A percentile compares a stretch with the other conserved stretches of the same genome.
Evolutionary conservation across 495 filamentous ascomycete genomes (phyloP).

Genomic region (Tuber borchii): DNA sequence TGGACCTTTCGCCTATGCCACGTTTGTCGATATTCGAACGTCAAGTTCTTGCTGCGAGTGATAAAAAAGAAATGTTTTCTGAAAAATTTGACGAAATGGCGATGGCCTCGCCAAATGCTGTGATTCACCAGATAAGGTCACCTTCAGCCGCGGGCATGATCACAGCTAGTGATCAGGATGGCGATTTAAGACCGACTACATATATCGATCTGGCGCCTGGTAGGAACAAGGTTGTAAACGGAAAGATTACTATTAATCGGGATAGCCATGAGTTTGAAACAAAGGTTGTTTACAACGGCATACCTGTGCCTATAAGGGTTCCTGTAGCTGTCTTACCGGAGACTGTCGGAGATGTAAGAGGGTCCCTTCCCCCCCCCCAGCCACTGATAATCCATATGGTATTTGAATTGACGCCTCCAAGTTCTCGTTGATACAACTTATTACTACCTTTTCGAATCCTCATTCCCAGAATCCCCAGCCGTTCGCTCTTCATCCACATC

Average conservation of each 20-base stretch:
- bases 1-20: slow-evolving; percentile 95
- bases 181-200: slow-evolving; percentile 30
- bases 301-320: slow-evolving; percentile 92
- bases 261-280: slow-evolving; percentile 98
- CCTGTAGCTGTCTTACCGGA: slow-evolving; percentile 88
- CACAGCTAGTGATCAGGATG: slow-evolving; percentile 27
- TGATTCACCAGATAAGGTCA: slow-evolving; percentile 48
- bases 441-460: slow-evolving; percentile 79
- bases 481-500: slow-evolving; percentile 80
- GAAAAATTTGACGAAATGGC: slow-evolving; percentile 93
- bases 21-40: slow-evolving; percentile 75
- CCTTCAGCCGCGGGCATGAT: slow-evolving; percentile 32
- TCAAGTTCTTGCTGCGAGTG: slow-evolving; percentile 78
- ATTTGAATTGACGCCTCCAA: slow-evolving; percentile 23
- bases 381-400: slow-evolving; percentile 1
- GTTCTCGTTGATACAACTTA: slow-evolving; percentile 94
- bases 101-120: slow-evolving; percentile 45
- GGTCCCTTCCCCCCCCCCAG: neutral
- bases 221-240: slow-evolving; percentile 35
- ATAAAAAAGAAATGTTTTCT: slow-evolving; percentile 91
- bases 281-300: slow-evolving; percentile 85
- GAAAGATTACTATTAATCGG: slow-evolving; percentile 46
- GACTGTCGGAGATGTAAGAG: slow-evolving; percentile 70
- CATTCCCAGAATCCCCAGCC: slow-evolving; percentile 76
- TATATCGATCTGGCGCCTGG: slow-evolving; percentile 40